These are phyloP conservation scores for Termitomyces sp. DNA, from an alignment of 768 basidiomycete genomes.

Conservation along the genomic window DNA sequence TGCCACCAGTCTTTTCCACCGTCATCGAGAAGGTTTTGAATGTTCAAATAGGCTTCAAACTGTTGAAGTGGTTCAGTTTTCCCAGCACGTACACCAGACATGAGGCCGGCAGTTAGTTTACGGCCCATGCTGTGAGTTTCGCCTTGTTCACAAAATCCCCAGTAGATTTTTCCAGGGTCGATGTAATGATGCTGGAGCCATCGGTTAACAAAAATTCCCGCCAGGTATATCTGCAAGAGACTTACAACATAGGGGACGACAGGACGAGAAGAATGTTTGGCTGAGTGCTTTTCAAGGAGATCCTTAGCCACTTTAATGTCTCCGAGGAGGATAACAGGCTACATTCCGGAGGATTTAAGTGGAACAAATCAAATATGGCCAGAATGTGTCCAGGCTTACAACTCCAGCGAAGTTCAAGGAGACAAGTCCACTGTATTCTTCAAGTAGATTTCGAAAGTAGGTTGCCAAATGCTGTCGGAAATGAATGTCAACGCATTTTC, in stretches of 20 bases:
- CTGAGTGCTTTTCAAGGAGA: conserved; percentile 3
- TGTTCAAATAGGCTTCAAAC: background rate
- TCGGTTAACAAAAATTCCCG: background rate
- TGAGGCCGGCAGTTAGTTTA: background rate
- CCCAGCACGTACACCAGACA: conserved; percentile 1
- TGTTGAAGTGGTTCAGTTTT: conserved; percentile 1
- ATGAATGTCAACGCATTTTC: background rate
- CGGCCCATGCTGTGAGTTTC: conserved; percentile 1
- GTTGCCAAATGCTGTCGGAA: conserved; percentile 1
- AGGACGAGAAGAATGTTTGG: conserved; percentile 1
- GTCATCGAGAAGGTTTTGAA: conserved; percentile 1
- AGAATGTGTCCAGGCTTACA: background rate
- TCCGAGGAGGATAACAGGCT: conserved; percentile 1
- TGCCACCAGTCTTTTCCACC: conserved; percentile 3
- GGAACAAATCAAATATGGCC: background rate
- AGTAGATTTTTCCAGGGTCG: background rate
- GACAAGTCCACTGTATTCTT: conserved; percentile 7
- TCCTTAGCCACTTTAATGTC: conserved; percentile 6
- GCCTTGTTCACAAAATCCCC: conserved; percentile 1
- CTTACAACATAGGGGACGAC: conserved; percentile 3
- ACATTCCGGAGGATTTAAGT: background rate
- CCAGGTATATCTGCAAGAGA: background rate
- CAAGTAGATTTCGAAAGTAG: background rate
- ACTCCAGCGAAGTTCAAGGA: conserved; percentile 4
- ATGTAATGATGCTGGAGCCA: background rate